Evolutionary conservation across 768 basidiomycete genomes (phyloP).

Genomic region (Pleurotus ostreatus): DNA sequence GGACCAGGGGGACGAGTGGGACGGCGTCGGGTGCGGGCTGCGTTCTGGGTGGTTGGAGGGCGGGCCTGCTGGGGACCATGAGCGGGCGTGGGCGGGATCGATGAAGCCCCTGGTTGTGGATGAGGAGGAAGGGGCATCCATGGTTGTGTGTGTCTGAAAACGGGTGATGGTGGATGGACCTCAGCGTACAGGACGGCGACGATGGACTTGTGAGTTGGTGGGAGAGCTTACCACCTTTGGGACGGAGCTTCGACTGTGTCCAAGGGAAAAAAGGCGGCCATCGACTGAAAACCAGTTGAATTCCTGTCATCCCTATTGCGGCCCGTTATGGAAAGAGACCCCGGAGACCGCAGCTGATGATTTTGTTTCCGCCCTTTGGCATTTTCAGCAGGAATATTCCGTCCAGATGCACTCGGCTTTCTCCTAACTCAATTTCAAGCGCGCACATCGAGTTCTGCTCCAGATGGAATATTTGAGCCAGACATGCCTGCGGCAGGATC

Average conservation of each 20-base stretch:
- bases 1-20: conserved; percentile 32
- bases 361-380: not conserved
- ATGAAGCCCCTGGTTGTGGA: conserved; percentile 23
- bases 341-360: not conserved
- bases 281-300: conserved; percentile 3
- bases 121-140: conserved; percentile 25
- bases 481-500: not conserved
- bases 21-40: conserved; percentile 24
- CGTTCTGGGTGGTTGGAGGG: conserved; percentile 26
- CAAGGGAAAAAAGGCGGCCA: conserved; percentile 13
- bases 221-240: conserved; percentile 5
- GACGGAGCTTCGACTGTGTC: conserved; percentile 8
- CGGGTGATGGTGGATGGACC: not conserved
- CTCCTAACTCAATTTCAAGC: not conserved
- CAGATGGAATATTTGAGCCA: not conserved
- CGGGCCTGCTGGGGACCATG: conserved; percentile 29
- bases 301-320: conserved; percentile 6
- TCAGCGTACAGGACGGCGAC: not conserved
- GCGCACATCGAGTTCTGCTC: not conserved
- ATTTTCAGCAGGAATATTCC: not conserved
- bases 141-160: conserved; percentile 5
- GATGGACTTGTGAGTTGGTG: not conserved
- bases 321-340: conserved; percentile 3
- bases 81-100: conserved; percentile 20
- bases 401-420: not conserved